phyloP scores from a whole-genome alignment of 169 alveolate genomes.

The Babesia divergens region DNA sequence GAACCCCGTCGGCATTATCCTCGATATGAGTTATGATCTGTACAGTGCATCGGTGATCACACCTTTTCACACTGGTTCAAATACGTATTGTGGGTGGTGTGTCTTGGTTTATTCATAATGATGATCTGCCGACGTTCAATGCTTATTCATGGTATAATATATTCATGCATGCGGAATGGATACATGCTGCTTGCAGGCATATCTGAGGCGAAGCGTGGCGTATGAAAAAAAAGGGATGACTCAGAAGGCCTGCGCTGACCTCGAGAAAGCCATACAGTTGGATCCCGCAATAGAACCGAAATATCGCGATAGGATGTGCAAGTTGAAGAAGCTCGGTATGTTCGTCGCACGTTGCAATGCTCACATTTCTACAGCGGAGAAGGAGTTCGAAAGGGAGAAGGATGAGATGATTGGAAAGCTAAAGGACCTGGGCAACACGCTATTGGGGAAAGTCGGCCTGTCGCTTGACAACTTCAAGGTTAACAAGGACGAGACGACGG shows the following conservation, averaged over 20 bases:
- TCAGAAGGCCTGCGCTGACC: constrained; percentile 84
- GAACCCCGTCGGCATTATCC: too few species aligned
- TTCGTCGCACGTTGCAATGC: not conserved
- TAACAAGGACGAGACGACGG: constrained; percentile 88
- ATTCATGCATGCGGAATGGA: not conserved
- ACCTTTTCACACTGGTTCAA: too few species aligned
- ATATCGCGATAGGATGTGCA: constrained; percentile 16
- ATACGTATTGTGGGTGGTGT: too few species aligned
- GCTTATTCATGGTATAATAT: constrained; percentile 12
- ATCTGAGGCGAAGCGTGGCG: constrained; percentile 81
- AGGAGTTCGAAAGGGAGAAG: constrained; percentile 84
- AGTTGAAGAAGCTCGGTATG: constrained; percentile 50
- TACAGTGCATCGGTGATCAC: too few species aligned
- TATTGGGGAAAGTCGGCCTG: constrained; percentile 91
- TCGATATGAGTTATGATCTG: too few species aligned
- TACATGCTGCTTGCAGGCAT: constrained; percentile 57
- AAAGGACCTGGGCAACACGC: constrained; percentile 89
- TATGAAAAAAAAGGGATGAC: constrained; percentile 80
- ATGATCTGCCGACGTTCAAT: too few species aligned
- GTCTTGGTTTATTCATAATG: too few species aligned
- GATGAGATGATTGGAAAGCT: constrained; percentile 91
- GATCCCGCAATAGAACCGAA: constrained; percentile 74
- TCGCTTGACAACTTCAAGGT: constrained; percentile 91
- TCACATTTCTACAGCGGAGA: constrained; percentile 68
- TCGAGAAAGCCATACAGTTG: constrained; percentile 80